phyloP scores from a whole-genome alignment of 2,329 filamentous ascomycete genomes.

The Penicillium fuscoglaucum region DNA sequence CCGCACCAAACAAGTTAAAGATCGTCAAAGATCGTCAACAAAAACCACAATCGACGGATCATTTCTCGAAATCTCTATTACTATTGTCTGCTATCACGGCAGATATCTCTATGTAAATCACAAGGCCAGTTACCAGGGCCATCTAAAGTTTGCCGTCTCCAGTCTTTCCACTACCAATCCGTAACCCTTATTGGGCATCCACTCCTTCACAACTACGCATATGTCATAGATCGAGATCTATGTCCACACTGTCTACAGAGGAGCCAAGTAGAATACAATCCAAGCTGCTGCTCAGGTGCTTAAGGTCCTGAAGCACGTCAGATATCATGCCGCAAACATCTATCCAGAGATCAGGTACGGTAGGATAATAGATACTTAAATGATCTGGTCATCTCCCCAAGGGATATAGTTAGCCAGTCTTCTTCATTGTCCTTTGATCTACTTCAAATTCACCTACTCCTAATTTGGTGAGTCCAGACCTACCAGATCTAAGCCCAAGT shows the following conservation, averaged over 20 bases:
- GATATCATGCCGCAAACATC: not conserved
- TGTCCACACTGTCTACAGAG: too few species aligned
- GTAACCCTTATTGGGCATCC: not conserved
- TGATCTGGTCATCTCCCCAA: not conserved
- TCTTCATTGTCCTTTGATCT: not conserved
- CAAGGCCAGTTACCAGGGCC: not conserved
- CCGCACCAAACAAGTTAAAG: constrained; percentile 3
- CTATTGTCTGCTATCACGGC: not conserved
- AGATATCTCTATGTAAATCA: not conserved
- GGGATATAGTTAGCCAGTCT: not conserved
- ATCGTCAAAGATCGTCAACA: constrained; percentile 12
- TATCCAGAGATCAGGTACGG: not conserved
- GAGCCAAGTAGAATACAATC: not conserved
- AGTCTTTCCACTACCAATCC: not conserved
- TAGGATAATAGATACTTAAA: not conserved
- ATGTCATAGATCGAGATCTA: constrained; percentile 7
- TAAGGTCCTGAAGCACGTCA: constrained; percentile 5
- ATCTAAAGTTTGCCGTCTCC: not conserved
- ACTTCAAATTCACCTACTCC: not conserved
- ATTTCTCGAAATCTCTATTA: not conserved
- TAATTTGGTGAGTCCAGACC: not conserved
- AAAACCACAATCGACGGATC: not conserved
- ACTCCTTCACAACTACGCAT: not conserved
- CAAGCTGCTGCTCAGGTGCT: not conserved
- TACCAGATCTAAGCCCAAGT: not conserved